These are phyloP conservation scores for Ustilago shanxiensis DNA, from an alignment of 1,284 basidiomycete genomes.

Conservation along the genomic window DNA sequence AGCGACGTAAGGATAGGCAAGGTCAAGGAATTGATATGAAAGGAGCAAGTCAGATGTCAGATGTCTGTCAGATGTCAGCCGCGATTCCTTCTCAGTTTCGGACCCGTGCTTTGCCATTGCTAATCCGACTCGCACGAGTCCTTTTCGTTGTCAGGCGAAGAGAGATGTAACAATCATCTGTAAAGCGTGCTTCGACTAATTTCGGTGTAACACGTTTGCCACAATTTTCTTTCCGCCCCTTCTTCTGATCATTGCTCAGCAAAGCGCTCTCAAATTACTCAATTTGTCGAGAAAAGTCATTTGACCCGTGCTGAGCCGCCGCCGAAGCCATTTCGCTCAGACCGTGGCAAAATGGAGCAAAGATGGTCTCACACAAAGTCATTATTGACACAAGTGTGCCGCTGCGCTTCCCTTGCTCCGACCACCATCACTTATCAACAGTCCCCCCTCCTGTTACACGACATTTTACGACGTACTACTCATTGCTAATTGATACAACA, in stretches of 20 bases:
- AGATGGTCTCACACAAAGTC: no score
- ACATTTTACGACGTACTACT: no score
- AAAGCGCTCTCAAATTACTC: slow-evolving; percentile 7
- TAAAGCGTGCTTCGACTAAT: no score
- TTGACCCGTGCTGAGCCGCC: neutral
- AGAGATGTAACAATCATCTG: no score
- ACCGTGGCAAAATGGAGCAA: slow-evolving; percentile 1
- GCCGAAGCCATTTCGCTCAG: neutral
- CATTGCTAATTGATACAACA: neutral
- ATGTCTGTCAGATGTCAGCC: neutral
- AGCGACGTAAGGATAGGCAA: no score
- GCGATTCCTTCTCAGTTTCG: slow-evolving; percentile 8
- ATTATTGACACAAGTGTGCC: no score
- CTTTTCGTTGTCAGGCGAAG: no score
- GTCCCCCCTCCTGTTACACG: no score
- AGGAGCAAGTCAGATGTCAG: neutral
- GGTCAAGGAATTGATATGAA: neutral
- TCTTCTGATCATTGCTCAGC: slow-evolving; percentile 6
- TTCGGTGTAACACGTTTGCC: slow-evolving; percentile 3
- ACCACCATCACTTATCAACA: neutral
- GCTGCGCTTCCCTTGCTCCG: no score
- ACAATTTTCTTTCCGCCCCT: neutral
- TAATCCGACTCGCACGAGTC: slow-evolving; percentile 7
- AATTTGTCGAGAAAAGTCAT: neutral
- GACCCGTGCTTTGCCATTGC: neutral